These are phyloP conservation scores for Leccinum boreale DNA, from an alignment of 768 basidiomycete genomes.

Conservation along the genomic window DNA sequence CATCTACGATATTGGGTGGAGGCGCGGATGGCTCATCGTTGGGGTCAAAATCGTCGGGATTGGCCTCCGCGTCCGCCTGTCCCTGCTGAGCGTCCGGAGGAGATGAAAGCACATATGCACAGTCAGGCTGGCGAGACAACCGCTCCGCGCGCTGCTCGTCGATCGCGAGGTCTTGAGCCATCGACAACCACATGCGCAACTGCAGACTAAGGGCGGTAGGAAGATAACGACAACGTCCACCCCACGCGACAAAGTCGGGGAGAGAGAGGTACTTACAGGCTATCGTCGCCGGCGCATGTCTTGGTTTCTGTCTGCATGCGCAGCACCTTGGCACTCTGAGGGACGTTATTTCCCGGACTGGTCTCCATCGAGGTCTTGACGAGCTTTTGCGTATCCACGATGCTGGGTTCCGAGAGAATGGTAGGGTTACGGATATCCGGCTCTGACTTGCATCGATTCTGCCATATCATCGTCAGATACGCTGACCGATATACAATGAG, in stretches of 20 bases:
- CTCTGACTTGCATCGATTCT: slow-evolving; percentile 12
- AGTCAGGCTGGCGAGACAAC: slow-evolving; percentile 4
- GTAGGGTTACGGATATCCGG: not conserved
- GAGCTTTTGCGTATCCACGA: slow-evolving; percentile 41
- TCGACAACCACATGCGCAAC: slow-evolving; percentile 44
- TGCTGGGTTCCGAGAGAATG: slow-evolving; percentile 27
- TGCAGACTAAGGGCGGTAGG: slow-evolving; percentile 30
- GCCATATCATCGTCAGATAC: not conserved
- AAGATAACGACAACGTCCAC: not conserved
- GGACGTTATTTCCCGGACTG: slow-evolving; percentile 20
- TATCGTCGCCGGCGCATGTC: slow-evolving; percentile 53
- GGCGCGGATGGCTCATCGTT: slow-evolving; percentile 11
- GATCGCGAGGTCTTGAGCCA: slow-evolving; percentile 44
- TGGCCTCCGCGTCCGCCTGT: not conserved
- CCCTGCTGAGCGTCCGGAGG: slow-evolving; percentile 1
- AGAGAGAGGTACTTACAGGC: slow-evolving; percentile 35
- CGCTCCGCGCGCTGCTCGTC: slow-evolving; percentile 41
- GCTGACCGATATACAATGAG: not conserved
- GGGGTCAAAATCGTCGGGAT: slow-evolving; percentile 10
- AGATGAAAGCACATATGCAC: slow-evolving; percentile 12
- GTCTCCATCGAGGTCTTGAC: slow-evolving; percentile 40
- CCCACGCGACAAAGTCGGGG: not conserved
- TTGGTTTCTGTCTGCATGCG: slow-evolving; percentile 31
- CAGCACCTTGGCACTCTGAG: slow-evolving; percentile 34
- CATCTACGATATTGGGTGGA: slow-evolving; percentile 11